Evolutionary conservation across 371 early-diverging fungal species (phyloP), one percentile per base, ranked within the genome.

Genomic region (Capillidium rhysosporum): DNA sequence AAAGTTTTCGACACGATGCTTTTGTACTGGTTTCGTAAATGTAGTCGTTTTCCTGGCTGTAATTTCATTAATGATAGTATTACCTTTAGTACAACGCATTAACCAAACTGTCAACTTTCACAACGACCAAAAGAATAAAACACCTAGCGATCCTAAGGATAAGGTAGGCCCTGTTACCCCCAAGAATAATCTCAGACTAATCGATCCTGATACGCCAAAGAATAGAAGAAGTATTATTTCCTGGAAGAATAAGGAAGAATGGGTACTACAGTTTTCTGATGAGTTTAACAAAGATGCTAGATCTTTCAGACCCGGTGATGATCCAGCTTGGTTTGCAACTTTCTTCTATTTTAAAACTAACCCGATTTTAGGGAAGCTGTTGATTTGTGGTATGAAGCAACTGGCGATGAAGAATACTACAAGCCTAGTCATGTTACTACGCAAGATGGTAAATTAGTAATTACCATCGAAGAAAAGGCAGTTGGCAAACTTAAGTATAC

Each of bases 251-350:
- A 45, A 45, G 23, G 52, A 52, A 25, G 52, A 52, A 41, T 67
- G 61, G 57, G 26, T 52, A 2, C 34, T 75, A 18, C 74, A 69
- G 24, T 75, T 73, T 45, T 67, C 68, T 40, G 76, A 75, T 55
- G 76, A 75, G 56, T 75, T 75, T 45, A 63, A 72, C 23, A 56
- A 62, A 46, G 67, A 69, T 3, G 70, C 70, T 1, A 70, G 76
- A 39, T 60, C 62, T 0, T 75, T 75, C 54, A 55, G 56, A 7
- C 67, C 69, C 1, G 73, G 75, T 20, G 65, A 70, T 34, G 76
- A 75, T 55, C 58, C 61, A 14, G 57, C 55, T 23, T 72, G 73
- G 72, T 60, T 57, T 20, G 40, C 20, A 30, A 12, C 14, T 28
- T 8, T 54, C 26, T 28, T 38, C 3, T n/a, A 5, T 46, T 31